Conservation (phyloP, 495 filamentous ascomycete species). For the Parachaetomium inaequale region DNA sequence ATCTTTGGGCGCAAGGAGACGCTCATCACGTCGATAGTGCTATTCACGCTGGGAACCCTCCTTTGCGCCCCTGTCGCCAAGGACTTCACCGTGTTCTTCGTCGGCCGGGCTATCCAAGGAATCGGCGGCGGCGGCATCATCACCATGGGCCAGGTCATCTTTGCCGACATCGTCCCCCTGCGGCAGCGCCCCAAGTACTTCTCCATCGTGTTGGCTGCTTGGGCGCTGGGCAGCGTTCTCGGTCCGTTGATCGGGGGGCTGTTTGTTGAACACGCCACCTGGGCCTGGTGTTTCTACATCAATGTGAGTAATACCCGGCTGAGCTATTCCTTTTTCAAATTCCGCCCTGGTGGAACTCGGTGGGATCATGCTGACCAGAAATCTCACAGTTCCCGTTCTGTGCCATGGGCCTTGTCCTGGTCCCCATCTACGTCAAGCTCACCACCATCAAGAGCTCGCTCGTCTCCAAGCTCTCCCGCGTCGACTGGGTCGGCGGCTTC, state of each 20-base stretch:
- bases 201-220: constrained; percentile 45
- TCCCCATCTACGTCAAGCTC: constrained; percentile 37
- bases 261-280: constrained; percentile 55
- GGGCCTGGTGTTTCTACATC: constrained; percentile 44
- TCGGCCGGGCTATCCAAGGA: constrained; percentile 75
- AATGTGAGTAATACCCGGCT: constrained; percentile 24
- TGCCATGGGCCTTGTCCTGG: constrained; percentile 33
- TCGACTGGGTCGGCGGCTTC: constrained; percentile 42
- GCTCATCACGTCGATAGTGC: constrained; percentile 37
- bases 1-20: constrained; percentile 51
- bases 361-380: too few species aligned
- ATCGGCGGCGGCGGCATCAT: constrained; percentile 79
- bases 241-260: constrained; percentile 75
- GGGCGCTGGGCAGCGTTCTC: constrained; percentile 69
- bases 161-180: constrained; percentile 52
- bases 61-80: constrained; percentile 39
- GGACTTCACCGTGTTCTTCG: constrained; percentile 59
- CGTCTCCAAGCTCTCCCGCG: constrained; percentile 30
- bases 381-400: constrained; percentile 35
- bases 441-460: constrained; percentile 31
- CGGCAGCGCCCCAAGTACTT: constrained; percentile 40
- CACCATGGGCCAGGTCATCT: constrained; percentile 71
- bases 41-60: constrained; percentile 47
- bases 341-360: too few species aligned
- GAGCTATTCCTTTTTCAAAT: too few species aligned